Conservation (phyloP, 2,329 filamentous ascomycete genomes). For the Trichoderma pleuroti region DNA sequence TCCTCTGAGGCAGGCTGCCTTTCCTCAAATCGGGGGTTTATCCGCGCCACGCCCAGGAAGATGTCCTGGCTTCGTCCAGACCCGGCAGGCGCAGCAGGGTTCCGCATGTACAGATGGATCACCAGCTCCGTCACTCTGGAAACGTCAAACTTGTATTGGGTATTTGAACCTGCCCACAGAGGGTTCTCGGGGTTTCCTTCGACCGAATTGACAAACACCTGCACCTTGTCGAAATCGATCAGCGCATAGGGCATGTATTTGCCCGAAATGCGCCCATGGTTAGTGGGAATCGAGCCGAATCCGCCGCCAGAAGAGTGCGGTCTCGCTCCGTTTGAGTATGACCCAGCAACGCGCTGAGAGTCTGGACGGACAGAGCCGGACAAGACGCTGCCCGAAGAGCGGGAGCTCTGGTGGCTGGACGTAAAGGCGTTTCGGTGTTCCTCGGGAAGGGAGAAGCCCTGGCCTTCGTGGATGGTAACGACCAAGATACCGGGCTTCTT, state of each 20-base stretch:
- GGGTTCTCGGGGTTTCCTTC: constrained; percentile 93
- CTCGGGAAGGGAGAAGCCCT: constrained; percentile 85
- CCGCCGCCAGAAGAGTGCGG: constrained; percentile 83
- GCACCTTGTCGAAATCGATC: constrained; percentile 97
- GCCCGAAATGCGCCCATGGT: constrained; percentile 90
- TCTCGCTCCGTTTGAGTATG: constrained; percentile 62
- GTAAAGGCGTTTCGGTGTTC: constrained; percentile 78
- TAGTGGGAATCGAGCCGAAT: constrained; percentile 83
- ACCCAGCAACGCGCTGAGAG: constrained; percentile 55
- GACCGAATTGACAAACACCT: constrained; percentile 96
- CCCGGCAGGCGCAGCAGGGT: constrained; percentile 80
- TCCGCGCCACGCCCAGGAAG: constrained; percentile 84
- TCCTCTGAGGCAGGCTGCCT: constrained; percentile 68
- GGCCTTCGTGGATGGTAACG: constrained; percentile 92
- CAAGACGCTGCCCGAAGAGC: constrained; percentile 58
- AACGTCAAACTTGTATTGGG: constrained; percentile 99
- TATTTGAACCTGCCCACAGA: constrained; percentile 93
- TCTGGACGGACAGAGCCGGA: constrained; percentile 53
- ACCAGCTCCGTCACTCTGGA: constrained; percentile 88
- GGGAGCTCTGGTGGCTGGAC: constrained; percentile 68
- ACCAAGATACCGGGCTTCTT: constrained; percentile 92
- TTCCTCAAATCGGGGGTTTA: constrained; percentile 92
- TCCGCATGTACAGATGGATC: constrained; percentile 90
- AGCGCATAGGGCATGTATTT: constrained; percentile 97
- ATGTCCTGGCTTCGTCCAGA: constrained; percentile 92